Conservation (phyloP, 176 grass and related monocot genomes). For the Phoenix roebelenii region DNA sequence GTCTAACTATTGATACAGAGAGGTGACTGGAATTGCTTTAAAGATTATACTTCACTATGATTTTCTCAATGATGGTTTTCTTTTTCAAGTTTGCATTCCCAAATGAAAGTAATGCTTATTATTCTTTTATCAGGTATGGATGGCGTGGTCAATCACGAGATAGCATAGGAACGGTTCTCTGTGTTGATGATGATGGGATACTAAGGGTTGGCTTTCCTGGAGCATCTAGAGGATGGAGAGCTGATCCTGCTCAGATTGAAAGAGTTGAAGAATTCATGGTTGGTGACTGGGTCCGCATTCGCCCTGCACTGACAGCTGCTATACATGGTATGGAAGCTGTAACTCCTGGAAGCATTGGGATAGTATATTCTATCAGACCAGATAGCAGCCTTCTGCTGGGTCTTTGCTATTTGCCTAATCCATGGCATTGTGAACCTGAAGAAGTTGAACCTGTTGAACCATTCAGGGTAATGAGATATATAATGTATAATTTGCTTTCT, state of each 20-base stretch:
- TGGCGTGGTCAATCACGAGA: constrained; percentile 91
- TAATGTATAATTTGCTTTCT: background rate
- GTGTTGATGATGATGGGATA: constrained; percentile 98
- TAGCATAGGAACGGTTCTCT: constrained; percentile 94
- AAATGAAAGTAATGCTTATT: constrained; percentile 6
- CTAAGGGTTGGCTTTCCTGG: constrained; percentile 97
- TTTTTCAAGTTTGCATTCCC: too few relatives aligned
- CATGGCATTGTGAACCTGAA: constrained; percentile 96
- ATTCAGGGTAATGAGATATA: constrained; percentile 58
- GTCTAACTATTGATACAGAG: too few relatives aligned
- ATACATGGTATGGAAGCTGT: constrained; percentile 92
- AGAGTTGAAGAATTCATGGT: constrained; percentile 99
- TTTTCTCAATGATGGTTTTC: too few relatives aligned
- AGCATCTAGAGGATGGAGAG: constrained; percentile 98
- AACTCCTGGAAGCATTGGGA: constrained; percentile 86
- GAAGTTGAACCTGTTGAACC: constrained; percentile 97
- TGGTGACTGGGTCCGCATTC: constrained; percentile 85
- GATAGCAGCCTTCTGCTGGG: constrained; percentile 92
- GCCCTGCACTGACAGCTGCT: constrained; percentile 57
- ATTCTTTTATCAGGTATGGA: constrained; percentile 65
- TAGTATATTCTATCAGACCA: constrained; percentile 90
- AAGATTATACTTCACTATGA: too few relatives aligned
- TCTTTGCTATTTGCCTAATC: constrained; percentile 84
- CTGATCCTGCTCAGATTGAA: constrained; percentile 98
- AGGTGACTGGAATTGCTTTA: too few relatives aligned